Conservation (phyloP, 2,329 filamentous ascomycete genomes). For the Metarhizium humberi region DNA sequence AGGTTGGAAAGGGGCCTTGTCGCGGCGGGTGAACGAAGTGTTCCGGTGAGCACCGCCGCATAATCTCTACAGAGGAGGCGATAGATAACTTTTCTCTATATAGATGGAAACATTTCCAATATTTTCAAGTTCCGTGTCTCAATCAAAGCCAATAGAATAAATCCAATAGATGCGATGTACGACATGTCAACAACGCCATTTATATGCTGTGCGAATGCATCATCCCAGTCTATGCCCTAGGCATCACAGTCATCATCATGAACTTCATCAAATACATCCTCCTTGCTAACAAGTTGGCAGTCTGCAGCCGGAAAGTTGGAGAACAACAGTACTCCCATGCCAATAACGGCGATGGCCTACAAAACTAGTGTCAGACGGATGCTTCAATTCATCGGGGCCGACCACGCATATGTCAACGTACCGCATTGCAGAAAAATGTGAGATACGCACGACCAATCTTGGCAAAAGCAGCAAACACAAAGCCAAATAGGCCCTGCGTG, state of each 20-base stretch:
- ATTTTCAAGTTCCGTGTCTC: too few relatives aligned
- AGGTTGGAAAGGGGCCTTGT: too few relatives aligned
- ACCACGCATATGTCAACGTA: conserved; percentile 20
- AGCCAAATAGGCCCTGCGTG: conserved; percentile 57
- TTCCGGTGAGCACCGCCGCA: too few relatives aligned
- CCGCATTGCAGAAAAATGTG: conserved; percentile 61
- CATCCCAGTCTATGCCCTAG: background rate
- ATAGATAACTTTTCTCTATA: too few relatives aligned
- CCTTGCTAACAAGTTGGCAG: conserved; percentile 24
- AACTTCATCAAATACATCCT: background rate
- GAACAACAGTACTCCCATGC: conserved; percentile 28
- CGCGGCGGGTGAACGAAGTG: too few relatives aligned
- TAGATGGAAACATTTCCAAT: too few relatives aligned
- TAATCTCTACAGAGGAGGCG: too few relatives aligned
- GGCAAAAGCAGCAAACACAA: conserved; percentile 56
- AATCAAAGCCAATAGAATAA: too few relatives aligned
- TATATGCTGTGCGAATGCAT: too few relatives aligned
- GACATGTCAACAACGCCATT: background rate
- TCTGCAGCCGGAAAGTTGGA: conserved; percentile 33
- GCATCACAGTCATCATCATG: background rate
- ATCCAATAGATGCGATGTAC: too few relatives aligned
- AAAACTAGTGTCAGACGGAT: background rate
- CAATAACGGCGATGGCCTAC: conserved; percentile 41
- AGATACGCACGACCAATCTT: conserved; percentile 47
- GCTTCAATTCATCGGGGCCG: background rate